phyloP scores from a whole-genome alignment of 2,329 filamentous ascomycete species.

The Lachnellula subtilissima region DNA sequence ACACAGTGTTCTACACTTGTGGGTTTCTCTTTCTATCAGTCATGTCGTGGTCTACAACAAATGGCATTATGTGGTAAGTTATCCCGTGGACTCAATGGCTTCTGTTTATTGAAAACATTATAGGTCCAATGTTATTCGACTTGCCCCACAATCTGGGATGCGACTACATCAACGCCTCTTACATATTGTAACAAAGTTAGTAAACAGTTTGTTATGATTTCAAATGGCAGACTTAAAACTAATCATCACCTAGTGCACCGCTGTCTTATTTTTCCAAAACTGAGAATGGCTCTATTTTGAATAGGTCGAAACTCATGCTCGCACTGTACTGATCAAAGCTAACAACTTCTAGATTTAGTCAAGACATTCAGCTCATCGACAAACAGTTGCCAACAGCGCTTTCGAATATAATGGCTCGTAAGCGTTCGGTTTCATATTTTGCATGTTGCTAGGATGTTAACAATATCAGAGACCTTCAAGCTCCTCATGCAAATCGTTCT shows the following conservation, averaged over 20 bases:
- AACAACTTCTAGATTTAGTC: slow-evolving; percentile 15
- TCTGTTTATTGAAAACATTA: neutral
- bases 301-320: slow-evolving; percentile 29
- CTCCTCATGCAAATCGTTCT: slow-evolving; percentile 44
- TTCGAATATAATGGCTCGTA: slow-evolving; percentile 33
- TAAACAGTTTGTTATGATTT: slow-evolving; percentile 2
- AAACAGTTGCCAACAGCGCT: slow-evolving; percentile 27
- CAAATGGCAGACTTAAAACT: neutral
- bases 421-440: slow-evolving; percentile 28
- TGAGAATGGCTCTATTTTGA: slow-evolving; percentile 39
- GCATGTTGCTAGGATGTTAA: slow-evolving; percentile 2
- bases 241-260: slow-evolving; percentile 32
- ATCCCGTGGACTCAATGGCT: neutral
- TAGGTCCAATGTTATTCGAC: slow-evolving; percentile 32
- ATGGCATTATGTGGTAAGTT: slow-evolving; percentile 33
- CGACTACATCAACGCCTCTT: slow-evolving; percentile 32
- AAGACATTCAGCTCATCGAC: slow-evolving; percentile 17
- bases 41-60: slow-evolving; percentile 36
- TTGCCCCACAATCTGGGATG: slow-evolving; percentile 36
- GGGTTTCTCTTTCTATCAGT: slow-evolving; percentile 35
- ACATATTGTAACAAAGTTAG: slow-evolving; percentile 26
- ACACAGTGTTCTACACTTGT: slow-evolving; percentile 31
- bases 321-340: neutral
- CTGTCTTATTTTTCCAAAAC: slow-evolving; percentile 38
- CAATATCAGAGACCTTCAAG: slow-evolving; percentile 18